Conservation (phyloP, 257 asterid genomes). For the Anisodus tanguticus region DNA sequence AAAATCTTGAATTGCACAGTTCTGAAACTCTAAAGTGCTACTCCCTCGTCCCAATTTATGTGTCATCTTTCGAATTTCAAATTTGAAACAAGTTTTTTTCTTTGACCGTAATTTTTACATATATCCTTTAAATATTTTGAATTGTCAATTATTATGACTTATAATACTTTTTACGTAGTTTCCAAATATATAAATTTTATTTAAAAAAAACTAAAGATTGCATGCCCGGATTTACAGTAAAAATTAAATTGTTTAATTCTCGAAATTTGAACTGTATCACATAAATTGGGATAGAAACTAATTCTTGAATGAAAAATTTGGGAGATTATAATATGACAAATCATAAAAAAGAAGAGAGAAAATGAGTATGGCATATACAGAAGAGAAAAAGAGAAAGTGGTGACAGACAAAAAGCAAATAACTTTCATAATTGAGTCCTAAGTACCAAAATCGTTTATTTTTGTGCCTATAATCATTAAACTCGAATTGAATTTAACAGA, state of each 20-base stretch:
- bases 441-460: background rate
- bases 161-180: no score
- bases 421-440: constrained; percentile 18
- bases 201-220: no score
- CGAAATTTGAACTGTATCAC: no score
- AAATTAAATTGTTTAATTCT: no score
- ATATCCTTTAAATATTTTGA: no score
- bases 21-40: background rate
- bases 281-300: background rate
- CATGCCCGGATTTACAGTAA: no score
- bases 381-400: background rate
- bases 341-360: background rate
- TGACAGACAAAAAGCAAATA: background rate
- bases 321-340: constrained; percentile 48
- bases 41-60: no score
- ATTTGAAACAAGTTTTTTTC: no score
- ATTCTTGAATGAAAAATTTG: constrained; percentile 4
- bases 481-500: background rate
- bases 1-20: background rate
- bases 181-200: no score
- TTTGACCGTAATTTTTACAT: no score
- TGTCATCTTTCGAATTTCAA: no score
- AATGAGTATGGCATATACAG: background rate
- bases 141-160: no score
- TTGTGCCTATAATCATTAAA: background rate